Conservation (phyloP, 164 flowering plant genomes). For the Tetrastigma voinierianum region DNA sequence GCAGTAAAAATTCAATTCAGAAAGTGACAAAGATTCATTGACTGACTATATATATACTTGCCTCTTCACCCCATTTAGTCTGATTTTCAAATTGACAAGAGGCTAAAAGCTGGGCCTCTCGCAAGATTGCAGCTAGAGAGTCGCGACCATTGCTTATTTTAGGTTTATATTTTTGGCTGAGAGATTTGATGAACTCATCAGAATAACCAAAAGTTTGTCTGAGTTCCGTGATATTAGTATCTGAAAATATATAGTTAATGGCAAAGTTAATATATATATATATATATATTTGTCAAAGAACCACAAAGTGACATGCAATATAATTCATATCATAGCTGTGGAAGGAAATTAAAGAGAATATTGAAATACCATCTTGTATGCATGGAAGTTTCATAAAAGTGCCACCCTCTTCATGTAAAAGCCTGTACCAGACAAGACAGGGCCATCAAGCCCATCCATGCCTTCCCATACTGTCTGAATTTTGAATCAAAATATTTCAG, state of each 20-base stretch:
- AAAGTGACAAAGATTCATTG: no score
- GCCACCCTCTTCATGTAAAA: conserved; percentile 46
- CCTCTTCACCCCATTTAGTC: conserved; percentile 57
- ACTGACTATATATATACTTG: conserved; percentile 4
- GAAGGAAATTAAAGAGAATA: no score
- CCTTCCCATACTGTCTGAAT: conserved; percentile 37
- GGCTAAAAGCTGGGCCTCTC: conserved; percentile 34
- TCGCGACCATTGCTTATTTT: not conserved
- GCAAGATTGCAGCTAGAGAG: not conserved
- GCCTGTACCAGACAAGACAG: conserved; percentile 37
- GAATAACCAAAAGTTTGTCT: conserved; percentile 31
- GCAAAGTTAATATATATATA: no score
- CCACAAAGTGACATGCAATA: no score
- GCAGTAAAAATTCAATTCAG: no score
- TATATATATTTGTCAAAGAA: no score
- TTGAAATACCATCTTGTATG: no score
- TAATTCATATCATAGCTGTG: no score
- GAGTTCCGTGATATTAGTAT: not conserved
- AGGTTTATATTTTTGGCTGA: conserved; percentile 4
- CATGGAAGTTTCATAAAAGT: conserved; percentile 22
- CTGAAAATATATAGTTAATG: no score
- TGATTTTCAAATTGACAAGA: conserved; percentile 38
- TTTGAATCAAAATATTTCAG: not conserved
- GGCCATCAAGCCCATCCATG: conserved; percentile 50
- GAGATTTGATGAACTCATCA: conserved; percentile 37